Base-by-base conservation (phyloP, 371 early-diverging fungal species). In the Phascolomyces articulosus region DNA sequence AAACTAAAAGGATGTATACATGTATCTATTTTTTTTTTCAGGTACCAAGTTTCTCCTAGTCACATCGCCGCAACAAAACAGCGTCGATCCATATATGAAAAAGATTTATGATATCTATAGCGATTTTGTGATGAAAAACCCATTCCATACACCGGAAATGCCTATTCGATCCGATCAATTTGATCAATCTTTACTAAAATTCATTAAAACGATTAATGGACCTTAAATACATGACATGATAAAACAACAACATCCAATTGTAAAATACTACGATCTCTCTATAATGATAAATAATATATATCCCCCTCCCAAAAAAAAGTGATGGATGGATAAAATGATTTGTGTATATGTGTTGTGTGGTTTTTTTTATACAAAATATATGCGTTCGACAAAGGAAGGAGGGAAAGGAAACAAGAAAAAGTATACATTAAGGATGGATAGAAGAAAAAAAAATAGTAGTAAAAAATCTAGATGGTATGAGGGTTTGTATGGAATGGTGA, bases 61-160 rank as follows among this genome's bases (percentile, higher is more conserved):
- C 20, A 90, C 97, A 3, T 95, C 93, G 66, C 89, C 92, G 8
- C 71, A 81, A 20, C 93, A 93, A 51, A 74, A 78, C 26, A 88
- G 84, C 60, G 86, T 91, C n/a, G 93, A 95, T 28, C 72, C 76
- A 1, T 76, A 88, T 10, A 28, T 96, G 86, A 82, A 85, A 40
- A 87, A 80, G 64, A 85, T 96, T 15, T 97, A 99, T 65, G 91
- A 92, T 60, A 74, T 93, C 8, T 99, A 98, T 75, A 88, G 95
- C 62, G 97, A 99, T 73, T 99, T 90, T 75, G 98, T 95, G 29
- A 94, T 98, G 92, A 98, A 98, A 83, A 98, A 98, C 72, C 98
- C 99, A 28, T 99, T 99, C 75, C 94, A 98, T 84, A 95, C 92
- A 58, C 93, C 96, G 21, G 99, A 99, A 73, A 98, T 99, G 99